Base-by-base conservation (phyloP, 192 early-diverging fungal species). In the Coemansia sp. region DNA sequence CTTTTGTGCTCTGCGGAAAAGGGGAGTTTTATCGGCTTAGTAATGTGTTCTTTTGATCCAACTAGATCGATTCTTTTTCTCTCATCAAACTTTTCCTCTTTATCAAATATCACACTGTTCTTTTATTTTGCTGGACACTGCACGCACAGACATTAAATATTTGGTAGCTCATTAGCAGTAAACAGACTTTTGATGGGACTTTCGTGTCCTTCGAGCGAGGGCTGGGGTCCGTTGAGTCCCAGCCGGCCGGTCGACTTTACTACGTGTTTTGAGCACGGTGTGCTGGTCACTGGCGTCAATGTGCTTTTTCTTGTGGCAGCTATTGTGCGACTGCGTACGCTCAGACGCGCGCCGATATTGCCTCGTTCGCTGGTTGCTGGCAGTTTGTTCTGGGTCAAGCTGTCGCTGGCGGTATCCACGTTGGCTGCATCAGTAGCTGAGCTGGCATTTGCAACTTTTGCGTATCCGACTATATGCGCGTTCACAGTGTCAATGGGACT, bases 141-240 rank as follows among this genome's bases (percentile, higher is more conserved):
- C 26, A 27, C 26, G 26, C 26, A 27, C 26, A 27, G 26, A 27
- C 26, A 27, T 27, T 27, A 27, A 27, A 27, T 27, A 27, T 1
- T 27, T 4, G 4, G 26, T 27, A 27, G 26, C 2, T 27, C 26
- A 27, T 27, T 27, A 27, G 26, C 26, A 27, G 26, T 27, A 27
- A 27, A 27, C 26, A 27, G 26, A 27, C 26, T 27, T 27, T 27
- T 27, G 39, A 64, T 64, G 62, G 39, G 1, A 22, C 18, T 22
- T 35, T 22, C 51, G 62, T 82, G 79, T 51, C 69, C 66, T 19
- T 69, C 70, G n/a, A 57, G 49, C 20, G 79, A 82, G 27, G 79
- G 79, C 69, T 82, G 74, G 73, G 79, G 79, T n/a, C 79, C 79
- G 22, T 57, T 76, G 22, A 82, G 79, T 48, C 69, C 73, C 14